Evolutionary conservation across 805 yeast genomes (phyloP).

Genomic region (Ogataea pini): DNA sequence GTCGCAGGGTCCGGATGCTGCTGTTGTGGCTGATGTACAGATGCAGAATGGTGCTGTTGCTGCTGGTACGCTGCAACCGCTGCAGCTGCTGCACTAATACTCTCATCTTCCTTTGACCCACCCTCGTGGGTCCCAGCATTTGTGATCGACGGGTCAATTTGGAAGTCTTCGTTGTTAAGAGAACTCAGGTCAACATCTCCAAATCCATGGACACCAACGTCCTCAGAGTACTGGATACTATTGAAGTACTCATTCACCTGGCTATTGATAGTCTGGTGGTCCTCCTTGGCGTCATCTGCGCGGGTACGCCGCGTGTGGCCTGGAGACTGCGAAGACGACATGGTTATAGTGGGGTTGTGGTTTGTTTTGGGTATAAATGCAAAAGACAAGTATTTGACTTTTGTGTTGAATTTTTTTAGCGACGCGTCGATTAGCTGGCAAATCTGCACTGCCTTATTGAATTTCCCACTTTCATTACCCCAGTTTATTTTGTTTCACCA

Average conservation of each 20-base stretch:
- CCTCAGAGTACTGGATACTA: conserved; percentile 28
- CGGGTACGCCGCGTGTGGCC: conserved; percentile 2
- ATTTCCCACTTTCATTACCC: not conserved
- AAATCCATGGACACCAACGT: conserved; percentile 22
- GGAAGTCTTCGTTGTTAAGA: conserved; percentile 28
- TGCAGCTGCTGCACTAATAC: conserved; percentile 25
- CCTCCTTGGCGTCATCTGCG: conserved; percentile 21
- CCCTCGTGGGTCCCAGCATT: conserved; percentile 14
- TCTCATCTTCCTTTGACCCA: conserved; percentile 15
- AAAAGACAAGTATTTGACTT: conserved; percentile 14
- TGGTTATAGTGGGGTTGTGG: not conserved
- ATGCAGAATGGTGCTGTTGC: conserved; percentile 8
- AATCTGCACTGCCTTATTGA: not conserved
- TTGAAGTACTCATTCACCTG: conserved; percentile 34
- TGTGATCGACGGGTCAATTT: conserved; percentile 28
- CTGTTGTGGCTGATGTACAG: conserved; percentile 1
- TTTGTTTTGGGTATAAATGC: conserved; percentile 9
- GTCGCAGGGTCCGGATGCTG: conserved; percentile 4
- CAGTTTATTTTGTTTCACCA: not conserved
- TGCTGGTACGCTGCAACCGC: conserved; percentile 27
- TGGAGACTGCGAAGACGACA: not conserved
- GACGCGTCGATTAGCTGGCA: conserved; percentile 1
- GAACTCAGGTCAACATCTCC: conserved; percentile 28
- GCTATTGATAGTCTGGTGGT: conserved; percentile 29
- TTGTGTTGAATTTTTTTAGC: conserved; percentile 5